phyloP scores from a whole-genome alignment of 257 asterid genomes.

The Cynanchum wilfordii region DNA sequence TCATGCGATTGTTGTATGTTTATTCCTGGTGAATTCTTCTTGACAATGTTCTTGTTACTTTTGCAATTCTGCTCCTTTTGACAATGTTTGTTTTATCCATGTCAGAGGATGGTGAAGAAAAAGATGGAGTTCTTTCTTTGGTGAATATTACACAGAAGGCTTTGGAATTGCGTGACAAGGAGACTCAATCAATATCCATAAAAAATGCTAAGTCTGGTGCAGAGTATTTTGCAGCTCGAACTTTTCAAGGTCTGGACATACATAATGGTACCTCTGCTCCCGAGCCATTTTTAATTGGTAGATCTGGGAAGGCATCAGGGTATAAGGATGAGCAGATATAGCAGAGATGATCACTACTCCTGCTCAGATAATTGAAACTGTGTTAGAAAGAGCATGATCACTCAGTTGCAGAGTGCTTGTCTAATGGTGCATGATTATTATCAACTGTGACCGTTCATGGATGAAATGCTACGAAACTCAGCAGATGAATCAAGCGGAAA shows the following conservation, averaged over 20 bases:
- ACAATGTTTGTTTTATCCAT: not conserved
- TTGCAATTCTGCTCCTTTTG: not conserved
- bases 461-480: too few species aligned
- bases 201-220: slow-evolving; percentile 70
- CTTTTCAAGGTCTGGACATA: slow-evolving; percentile 80
- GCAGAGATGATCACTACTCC: not conserved
- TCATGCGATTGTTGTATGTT: not conserved
- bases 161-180: slow-evolving; percentile 51
- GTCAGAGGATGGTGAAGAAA: slow-evolving; percentile 48
- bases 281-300: slow-evolving; percentile 55
- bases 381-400: not conserved
- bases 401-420: not conserved
- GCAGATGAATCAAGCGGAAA: too few species aligned
- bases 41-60: not conserved
- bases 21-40: not conserved
- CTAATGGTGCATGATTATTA: too few species aligned
- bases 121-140: slow-evolving; percentile 26
- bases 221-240: slow-evolving; percentile 69
- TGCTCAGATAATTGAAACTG: not conserved
- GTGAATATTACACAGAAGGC: slow-evolving; percentile 69
- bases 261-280: slow-evolving; percentile 30
- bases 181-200: slow-evolving; percentile 26
- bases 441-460: too few species aligned
- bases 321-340: slow-evolving; percentile 43
- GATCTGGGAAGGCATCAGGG: slow-evolving; percentile 86